Base-by-base conservation (phyloP, 306 rosid genomes). In the Neltuma alba region DNA sequence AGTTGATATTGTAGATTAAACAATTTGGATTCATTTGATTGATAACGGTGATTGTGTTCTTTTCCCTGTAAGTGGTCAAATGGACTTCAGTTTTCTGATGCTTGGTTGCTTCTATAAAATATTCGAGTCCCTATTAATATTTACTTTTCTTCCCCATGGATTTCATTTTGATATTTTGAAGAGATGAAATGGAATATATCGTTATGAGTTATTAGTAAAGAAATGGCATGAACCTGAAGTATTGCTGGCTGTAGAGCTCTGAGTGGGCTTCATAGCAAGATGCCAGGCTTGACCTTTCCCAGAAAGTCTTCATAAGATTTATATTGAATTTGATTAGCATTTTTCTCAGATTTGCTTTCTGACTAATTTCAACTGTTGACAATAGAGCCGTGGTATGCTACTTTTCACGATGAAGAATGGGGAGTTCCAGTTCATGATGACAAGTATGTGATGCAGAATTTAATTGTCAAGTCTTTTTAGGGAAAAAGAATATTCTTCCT, bases 401-500 rank as follows among this genome's bases (percentile, higher is more conserved):
- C 89, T 83, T 89, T 90, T 83, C 97, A 92, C 20, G 97, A 92
- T 9, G 95, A 89, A 83, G 97, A 90, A 87, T 92, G 97, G 97
- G 97, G 97, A 64, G 84, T 90, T 83, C 93, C 97, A 6, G 90
- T 89, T 36, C 97, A 92, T 33, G 88, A 92, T 86, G 97, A 90
- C 84, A 92, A 85, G 97, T 92, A 87, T 44, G 95, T 75, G 48
- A 37, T 74, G 55, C 30, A 75, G 71, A 42, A 67, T 34, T 27
- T 82, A 21, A 57, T 73, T 70, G 52, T 58, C 34, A 58, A 57
- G 16, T 58, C 5, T 27, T 58, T 57, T 27, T 54, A 0, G 34
- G 31, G 76, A 76, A 41, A 63, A 68, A 40, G 55, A 66, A 62
- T 67, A 75, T 50, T 69, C 27, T 68, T 36, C 64, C 72, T 36